phyloP scores from a whole-genome alignment of 2,329 filamentous ascomycete species.

The Dothistroma septosporum region DNA sequence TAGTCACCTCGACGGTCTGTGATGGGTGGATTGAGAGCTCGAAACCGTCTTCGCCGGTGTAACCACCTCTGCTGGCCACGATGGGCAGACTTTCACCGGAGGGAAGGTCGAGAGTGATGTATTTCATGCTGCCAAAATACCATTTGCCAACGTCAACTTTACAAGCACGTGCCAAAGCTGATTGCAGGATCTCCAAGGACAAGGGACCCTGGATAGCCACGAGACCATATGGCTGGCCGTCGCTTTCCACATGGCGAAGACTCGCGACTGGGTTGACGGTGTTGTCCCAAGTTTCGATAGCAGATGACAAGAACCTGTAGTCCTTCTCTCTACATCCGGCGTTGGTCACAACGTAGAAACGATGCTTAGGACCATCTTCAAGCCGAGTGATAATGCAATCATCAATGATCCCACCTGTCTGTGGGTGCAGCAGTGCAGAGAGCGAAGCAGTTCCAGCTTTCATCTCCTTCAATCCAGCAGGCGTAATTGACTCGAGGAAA shows the following conservation, averaged over 20 bases:
- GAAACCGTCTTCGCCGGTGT: conserved; percentile 97
- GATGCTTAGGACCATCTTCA: conserved; percentile 44
- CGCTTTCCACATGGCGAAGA: conserved; percentile 34
- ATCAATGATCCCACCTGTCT: conserved; percentile 86
- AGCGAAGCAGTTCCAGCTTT: conserved; percentile 68
- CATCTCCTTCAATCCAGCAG: conserved; percentile 64
- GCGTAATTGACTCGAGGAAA: conserved; percentile 82
- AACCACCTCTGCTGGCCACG: conserved; percentile 82
- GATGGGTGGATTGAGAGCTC: conserved; percentile 79
- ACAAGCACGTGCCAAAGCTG: conserved; percentile 54
- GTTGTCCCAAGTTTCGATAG: conserved; percentile 60
- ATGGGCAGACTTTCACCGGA: conserved; percentile 53
- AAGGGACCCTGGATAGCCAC: conserved; percentile 86
- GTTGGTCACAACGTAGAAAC: conserved; percentile 93
- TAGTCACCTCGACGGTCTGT: conserved; percentile 62
- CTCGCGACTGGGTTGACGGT: conserved; percentile 42
- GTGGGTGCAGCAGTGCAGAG: conserved; percentile 74
- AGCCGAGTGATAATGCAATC: conserved; percentile 86
- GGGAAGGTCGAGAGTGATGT: conserved; percentile 60
- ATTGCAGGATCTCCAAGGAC: conserved; percentile 63
- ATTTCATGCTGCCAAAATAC: conserved; percentile 75
- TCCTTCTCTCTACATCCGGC: conserved; percentile 90
- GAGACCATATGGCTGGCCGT: conserved; percentile 64
- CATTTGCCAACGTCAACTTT: conserved; percentile 57
- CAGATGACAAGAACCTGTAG: conserved; percentile 65